These are phyloP conservation scores for Alternaria sp. DNA, from an alignment of 2,329 filamentous ascomycete genomes.

Conservation along the genomic window DNA sequence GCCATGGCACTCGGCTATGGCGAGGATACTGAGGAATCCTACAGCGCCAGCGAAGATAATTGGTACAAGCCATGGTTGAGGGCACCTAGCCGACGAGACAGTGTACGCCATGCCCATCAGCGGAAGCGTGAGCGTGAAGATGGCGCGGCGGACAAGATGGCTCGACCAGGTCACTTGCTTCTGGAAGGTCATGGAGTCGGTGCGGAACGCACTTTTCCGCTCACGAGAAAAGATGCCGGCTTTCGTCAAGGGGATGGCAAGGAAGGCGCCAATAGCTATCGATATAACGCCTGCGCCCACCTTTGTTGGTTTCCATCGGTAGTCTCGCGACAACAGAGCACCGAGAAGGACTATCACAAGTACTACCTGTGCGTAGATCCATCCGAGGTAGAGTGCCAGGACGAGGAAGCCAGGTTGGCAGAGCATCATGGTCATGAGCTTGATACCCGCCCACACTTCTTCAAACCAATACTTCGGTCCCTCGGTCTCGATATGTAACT, in stretches of 20 bases:
- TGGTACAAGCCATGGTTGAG: conserved; percentile 65
- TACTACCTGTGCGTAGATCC: conserved; percentile 80
- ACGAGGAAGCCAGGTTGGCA: conserved; percentile 76
- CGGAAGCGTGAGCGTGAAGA: conserved; percentile 72
- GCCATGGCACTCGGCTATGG: conserved; percentile 76
- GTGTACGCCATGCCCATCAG: conserved; percentile 72
- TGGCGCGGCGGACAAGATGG: conserved; percentile 70
- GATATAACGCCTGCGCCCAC: conserved; percentile 72
- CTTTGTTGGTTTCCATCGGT: conserved; percentile 66
- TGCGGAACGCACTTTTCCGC: conserved; percentile 63
- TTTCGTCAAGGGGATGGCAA: conserved; percentile 76
- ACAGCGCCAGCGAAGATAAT: conserved; percentile 70
- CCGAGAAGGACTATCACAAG: conserved; percentile 74
- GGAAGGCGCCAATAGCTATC: conserved; percentile 70
- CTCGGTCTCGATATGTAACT: conserved; percentile 74
- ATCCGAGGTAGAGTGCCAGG: conserved; percentile 73
- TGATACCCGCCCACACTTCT: conserved; percentile 73
- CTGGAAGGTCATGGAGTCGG: conserved; percentile 71
- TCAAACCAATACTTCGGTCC: conserved; percentile 80
- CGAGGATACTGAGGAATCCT: conserved; percentile 74
- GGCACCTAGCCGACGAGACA: conserved; percentile 67
- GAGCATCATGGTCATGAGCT: conserved; percentile 72
- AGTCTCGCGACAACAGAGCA: conserved; percentile 72
- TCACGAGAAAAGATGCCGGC: conserved; percentile 72
- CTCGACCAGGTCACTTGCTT: conserved; percentile 72